Base-by-base conservation (phyloP, 805 yeast species). In the Kuraishia piskuri region DNA sequence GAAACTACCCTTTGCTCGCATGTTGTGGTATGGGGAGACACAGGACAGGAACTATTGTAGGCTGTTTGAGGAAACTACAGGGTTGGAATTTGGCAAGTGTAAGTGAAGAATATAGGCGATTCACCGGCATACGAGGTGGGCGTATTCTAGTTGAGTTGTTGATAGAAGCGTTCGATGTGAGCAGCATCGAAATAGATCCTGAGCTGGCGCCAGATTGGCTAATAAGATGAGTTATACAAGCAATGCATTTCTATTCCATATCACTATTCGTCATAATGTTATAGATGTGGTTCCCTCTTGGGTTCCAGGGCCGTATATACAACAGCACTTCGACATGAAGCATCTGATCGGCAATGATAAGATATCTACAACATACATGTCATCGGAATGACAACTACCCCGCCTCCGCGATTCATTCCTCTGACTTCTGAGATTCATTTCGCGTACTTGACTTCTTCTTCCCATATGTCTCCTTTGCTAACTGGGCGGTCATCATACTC, bases 21-120 rank as follows among this genome's bases (percentile, higher is more conserved):
- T 94, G 98, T 67, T 94, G 98, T 62, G 97, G 97, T 14, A 94
- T 94, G 99, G 99, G 99, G 0, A 75, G 99, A 59, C 99, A 92
- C 68, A 76, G 99, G 58, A 91, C 98, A 0, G 99, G 99, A 1
- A 91, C 98, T 0, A 96, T 94, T 2, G 82, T 94, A 55, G 99
- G 99, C 0, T 92, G 99, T 67, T 71, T 92, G 49, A 74, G 99
- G 57, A 77, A 96, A 55, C 72, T 94, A 20, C 97, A 94, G 75
- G 92, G 95, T n/a, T 92, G 99, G 99, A 94, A 95, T 63, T 72
- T 92, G 64, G 97, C 98, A 10, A 73, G 87, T 66, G 94, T 92
- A 1, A 82, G 90, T 54, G 99, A 92, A 66, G 99, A 92, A 66
- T 92, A 92, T 65, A 77, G 98, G 61, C 71, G 99, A 54, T 94